phyloP scores from a whole-genome alignment of 2,329 filamentous ascomycete species.

The Nemania sp. region DNA sequence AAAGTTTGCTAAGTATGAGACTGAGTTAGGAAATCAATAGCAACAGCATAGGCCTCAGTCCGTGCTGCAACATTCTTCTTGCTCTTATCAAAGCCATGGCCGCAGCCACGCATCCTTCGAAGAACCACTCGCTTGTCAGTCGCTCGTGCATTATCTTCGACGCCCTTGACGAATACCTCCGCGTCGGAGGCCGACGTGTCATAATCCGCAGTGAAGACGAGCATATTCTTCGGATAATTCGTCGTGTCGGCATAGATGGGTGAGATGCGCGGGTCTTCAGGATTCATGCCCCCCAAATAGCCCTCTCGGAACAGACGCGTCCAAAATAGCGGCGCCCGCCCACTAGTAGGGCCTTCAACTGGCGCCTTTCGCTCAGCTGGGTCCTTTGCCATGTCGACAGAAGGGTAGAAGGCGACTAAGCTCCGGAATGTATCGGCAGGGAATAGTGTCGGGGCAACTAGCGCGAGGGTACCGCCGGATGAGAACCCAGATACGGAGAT shows the following conservation, averaged over 20 bases:
- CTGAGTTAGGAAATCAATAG: too few species aligned
- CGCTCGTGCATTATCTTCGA: slow-evolving; percentile 21
- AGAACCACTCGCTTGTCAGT: slow-evolving; percentile 29
- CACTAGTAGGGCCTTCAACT: slow-evolving; percentile 24
- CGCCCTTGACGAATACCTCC: slow-evolving; percentile 35
- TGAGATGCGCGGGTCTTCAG: neutral
- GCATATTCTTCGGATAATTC: slow-evolving; percentile 13
- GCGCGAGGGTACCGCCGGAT: slow-evolving; percentile 50
- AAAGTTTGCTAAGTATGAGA: too few species aligned
- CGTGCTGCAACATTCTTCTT: slow-evolving; percentile 8
- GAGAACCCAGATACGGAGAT: slow-evolving; percentile 45
- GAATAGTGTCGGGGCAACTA: slow-evolving; percentile 36
- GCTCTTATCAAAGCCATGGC: slow-evolving; percentile 30
- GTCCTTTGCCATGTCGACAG: slow-evolving; percentile 38
- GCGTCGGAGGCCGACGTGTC: slow-evolving; percentile 44
- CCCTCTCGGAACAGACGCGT: slow-evolving; percentile 39
- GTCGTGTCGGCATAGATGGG: slow-evolving; percentile 32
- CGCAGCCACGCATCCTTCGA: slow-evolving; percentile 25
- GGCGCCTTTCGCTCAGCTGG: slow-evolving; percentile 38
- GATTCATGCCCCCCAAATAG: slow-evolving; percentile 30
- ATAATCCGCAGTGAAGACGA: slow-evolving; percentile 42
- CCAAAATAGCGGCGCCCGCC: slow-evolving; percentile 1
- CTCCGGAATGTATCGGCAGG: slow-evolving; percentile 52
- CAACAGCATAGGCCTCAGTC: slow-evolving; percentile 8
- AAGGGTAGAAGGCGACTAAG: slow-evolving; percentile 51